These are phyloP conservation scores for Leccinum olivaceopallidum DNA, from an alignment of 768 basidiomycete genomes.

Conservation along the genomic window DNA sequence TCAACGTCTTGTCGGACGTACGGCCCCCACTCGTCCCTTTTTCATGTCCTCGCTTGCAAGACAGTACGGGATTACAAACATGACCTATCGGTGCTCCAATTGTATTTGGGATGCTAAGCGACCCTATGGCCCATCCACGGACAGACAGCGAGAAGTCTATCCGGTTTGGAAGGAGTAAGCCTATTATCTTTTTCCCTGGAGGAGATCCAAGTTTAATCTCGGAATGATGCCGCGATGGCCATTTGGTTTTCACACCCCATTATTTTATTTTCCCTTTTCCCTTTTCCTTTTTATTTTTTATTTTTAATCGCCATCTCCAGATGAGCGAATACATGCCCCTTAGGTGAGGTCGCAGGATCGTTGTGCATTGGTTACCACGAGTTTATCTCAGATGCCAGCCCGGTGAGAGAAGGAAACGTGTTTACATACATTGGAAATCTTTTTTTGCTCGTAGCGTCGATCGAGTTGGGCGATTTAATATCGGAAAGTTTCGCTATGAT, in stretches of 20 bases:
- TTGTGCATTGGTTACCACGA: slow-evolving; percentile 27
- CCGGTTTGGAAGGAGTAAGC: slow-evolving; percentile 23
- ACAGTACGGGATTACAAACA: slow-evolving; percentile 14
- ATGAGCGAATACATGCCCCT: slow-evolving; percentile 26
- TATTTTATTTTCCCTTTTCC: slow-evolving; percentile 6
- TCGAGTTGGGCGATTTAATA: slow-evolving; percentile 28
- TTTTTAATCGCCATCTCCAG: slow-evolving; percentile 10
- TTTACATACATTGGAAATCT: slow-evolving; percentile 7
- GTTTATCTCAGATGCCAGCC: slow-evolving; percentile 29
- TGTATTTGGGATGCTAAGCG: slow-evolving; percentile 7
- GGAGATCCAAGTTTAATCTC: slow-evolving; percentile 17
- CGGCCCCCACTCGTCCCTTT: slow-evolving; percentile 20
- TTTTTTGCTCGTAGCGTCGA: slow-evolving; percentile 20
- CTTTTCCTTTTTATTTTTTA: background rate
- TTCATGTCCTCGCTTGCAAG: slow-evolving; percentile 13
- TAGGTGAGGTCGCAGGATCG: slow-evolving; percentile 27
- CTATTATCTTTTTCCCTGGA: slow-evolving; percentile 22
- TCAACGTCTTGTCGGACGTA: slow-evolving; percentile 13
- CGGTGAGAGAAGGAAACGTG: slow-evolving; percentile 17
- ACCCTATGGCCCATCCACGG: slow-evolving; percentile 13
- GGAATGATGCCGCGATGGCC: slow-evolving; percentile 21
- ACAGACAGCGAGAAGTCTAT: slow-evolving; percentile 17
- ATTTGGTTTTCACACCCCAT: slow-evolving; percentile 18
- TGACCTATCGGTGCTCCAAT: slow-evolving; percentile 7
- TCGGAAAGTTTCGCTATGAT: slow-evolving; percentile 17